Conservation (phyloP, 2,329 filamentous ascomycete genomes). For the Colletotrichum godetiae region DNA sequence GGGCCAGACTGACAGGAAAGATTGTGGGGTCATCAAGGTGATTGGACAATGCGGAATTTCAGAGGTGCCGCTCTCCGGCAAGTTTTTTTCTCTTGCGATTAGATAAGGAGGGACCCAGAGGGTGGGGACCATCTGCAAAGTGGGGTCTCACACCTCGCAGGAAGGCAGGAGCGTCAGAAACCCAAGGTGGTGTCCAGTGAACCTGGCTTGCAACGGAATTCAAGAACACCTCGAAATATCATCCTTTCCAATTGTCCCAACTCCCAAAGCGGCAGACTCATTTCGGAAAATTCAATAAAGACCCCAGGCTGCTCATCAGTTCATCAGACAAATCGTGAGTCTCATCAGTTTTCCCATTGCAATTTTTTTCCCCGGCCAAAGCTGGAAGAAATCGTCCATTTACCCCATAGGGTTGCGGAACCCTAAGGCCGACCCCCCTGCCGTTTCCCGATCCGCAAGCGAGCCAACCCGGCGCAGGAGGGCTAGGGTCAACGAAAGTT, state of each 20-base stretch:
- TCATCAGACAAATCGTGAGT: neutral
- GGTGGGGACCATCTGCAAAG: neutral
- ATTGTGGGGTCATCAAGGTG: slow-evolving; percentile 26
- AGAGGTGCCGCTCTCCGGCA: slow-evolving; percentile 16
- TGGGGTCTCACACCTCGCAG: neutral
- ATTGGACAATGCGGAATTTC: slow-evolving; percentile 26
- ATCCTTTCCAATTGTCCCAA: neutral
- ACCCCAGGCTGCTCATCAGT: neutral
- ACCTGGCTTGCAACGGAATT: neutral
- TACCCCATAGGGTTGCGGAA: slow-evolving; percentile 50
- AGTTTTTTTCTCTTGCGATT: slow-evolving; percentile 19
- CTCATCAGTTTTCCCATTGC: neutral
- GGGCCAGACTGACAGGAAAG: slow-evolving; percentile 33
- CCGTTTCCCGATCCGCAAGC: slow-evolving; percentile 54
- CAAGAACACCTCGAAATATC: neutral
- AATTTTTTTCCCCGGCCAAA: slow-evolving; percentile 28
- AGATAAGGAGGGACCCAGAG: slow-evolving; percentile 6
- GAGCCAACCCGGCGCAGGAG: slow-evolving; percentile 51
- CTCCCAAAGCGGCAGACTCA: neutral
- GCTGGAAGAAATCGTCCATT: slow-evolving; percentile 20
- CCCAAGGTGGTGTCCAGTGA: neutral
- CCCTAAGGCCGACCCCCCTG: slow-evolving; percentile 48
- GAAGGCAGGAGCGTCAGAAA: neutral
- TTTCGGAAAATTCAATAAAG: neutral
- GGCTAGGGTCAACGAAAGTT: slow-evolving; percentile 55